Percentiles rank a stretch among this genome's conserved stretches.
phyloP scores from a whole-genome alignment of 345 rosid genomes.

The Eucalyptus fibrosa region DNA sequence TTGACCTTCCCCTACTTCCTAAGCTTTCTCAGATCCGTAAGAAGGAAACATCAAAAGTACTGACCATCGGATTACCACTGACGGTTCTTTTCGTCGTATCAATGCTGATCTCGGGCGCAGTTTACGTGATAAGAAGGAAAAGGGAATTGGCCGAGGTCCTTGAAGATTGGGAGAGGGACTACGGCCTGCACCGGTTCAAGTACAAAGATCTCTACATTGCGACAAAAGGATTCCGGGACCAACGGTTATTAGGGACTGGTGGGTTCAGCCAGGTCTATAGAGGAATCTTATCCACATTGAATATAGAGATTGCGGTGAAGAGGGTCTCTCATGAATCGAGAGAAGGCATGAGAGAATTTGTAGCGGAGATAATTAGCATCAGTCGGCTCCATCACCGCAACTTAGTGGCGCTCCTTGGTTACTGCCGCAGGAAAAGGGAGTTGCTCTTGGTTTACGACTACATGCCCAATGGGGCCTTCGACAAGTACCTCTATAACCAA shows the following conservation, averaged over 20 bases:
- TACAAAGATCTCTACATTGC: conserved; percentile 55
- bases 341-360: not conserved
- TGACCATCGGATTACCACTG: conserved; percentile 38
- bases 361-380: conserved; percentile 1
- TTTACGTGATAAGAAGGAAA: not conserved
- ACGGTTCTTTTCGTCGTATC: conserved; percentile 7
- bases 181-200: conserved; percentile 42
- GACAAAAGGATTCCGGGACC: conserved; percentile 55
- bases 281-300: conserved; percentile 33
- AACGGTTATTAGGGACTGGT: conserved; percentile 44
- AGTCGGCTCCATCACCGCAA: conserved; percentile 1
- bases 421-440: conserved; percentile 45
- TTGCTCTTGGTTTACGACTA: conserved; percentile 43
- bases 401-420: conserved; percentile 41
- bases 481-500: conserved; percentile 14
- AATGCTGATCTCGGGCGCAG: not conserved
- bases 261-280: conserved; percentile 62
- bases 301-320: not conserved
- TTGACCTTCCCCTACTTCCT: conserved; percentile 42
- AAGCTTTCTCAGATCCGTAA: conserved; percentile 39
- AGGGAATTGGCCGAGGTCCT: not conserved
- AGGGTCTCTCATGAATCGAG: not conserved
- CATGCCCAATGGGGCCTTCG: conserved; percentile 10
- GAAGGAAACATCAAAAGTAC: conserved; percentile 12
- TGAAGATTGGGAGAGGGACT: not conserved